Conservation (phyloP, 1,284 basidiomycete species). For the Neonothopanus nambi region DNA sequence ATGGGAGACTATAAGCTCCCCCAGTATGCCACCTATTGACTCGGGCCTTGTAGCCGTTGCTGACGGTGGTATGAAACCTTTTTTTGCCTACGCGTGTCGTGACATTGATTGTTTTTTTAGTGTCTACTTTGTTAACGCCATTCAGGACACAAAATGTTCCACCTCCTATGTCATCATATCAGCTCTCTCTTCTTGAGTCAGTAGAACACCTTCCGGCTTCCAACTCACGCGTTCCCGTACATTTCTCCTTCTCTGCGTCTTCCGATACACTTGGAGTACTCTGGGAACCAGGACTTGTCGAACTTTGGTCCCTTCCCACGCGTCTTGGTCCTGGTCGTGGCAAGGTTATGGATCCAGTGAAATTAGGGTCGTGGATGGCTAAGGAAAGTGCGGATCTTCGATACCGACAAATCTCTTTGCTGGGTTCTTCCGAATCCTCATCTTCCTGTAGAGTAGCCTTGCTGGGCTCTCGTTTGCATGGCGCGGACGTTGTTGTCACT, state of each 20-base stretch:
- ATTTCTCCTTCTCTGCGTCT: conserved; percentile 62
- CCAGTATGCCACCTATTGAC: conserved; percentile 66
- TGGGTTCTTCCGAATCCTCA: conserved; percentile 10
- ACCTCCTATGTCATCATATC: conserved; percentile 89
- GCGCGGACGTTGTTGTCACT: conserved; percentile 9
- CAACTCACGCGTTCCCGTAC: conserved; percentile 51
- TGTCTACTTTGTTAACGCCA: conserved; percentile 82
- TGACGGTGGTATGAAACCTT: conserved; percentile 71
- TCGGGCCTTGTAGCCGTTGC: conserved; percentile 88
- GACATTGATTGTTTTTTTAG: conserved; percentile 36
- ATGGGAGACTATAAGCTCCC: conserved; percentile 78
- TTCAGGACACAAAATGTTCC: conserved; percentile 94
- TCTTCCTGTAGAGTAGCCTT: not conserved
- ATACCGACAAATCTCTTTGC: conserved; percentile 42
- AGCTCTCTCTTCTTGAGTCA: conserved; percentile 45
- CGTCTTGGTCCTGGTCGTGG: conserved; percentile 60
- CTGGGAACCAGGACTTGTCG: conserved; percentile 64
- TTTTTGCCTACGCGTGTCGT: not conserved
- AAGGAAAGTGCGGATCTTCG: conserved; percentile 19
- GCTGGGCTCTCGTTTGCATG: conserved; percentile 3
- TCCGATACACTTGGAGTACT: conserved; percentile 68
- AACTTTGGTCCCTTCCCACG: conserved; percentile 72
- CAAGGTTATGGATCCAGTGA: conserved; percentile 62
- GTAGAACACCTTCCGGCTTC: conserved; percentile 18
- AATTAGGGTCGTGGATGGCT: conserved; percentile 34